These are phyloP conservation scores for Epithemia pelagica DNA, from an alignment of 108 stramenopile genomes.

Conservation along the genomic window DNA sequence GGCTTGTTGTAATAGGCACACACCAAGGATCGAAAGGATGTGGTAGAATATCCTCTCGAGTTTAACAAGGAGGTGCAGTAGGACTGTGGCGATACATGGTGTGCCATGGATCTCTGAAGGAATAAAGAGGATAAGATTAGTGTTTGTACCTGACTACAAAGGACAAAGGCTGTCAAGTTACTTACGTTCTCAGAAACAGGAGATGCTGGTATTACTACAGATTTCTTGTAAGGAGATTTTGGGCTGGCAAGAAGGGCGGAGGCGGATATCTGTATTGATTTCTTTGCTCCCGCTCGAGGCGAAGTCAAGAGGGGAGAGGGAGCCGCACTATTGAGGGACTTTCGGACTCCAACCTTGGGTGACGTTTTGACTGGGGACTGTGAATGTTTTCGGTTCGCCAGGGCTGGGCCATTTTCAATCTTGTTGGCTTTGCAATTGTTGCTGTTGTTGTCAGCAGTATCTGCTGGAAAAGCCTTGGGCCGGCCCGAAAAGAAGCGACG, in stretches of 20 bases:
- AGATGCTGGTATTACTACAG: too few species aligned
- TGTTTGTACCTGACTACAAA: neutral
- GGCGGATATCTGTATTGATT: neutral
- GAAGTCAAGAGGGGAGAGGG: neutral
- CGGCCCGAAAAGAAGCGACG: constrained; percentile 11
- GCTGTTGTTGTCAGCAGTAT: neutral
- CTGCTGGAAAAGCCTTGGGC: neutral
- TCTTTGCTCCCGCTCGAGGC: neutral
- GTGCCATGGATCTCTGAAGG: neutral
- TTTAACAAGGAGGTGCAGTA: constrained; percentile 41
- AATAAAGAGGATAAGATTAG: neutral
- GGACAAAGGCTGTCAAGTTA: too few species aligned
- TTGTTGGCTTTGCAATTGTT: neutral
- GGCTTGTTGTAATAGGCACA: constrained; percentile 67
- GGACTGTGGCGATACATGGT: constrained; percentile 44
- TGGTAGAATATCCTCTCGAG: constrained; percentile 62
- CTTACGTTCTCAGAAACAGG: too few species aligned
- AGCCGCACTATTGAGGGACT: too few species aligned
- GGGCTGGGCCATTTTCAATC: too few species aligned
- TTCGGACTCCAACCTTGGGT: too few species aligned
- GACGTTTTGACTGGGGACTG: too few species aligned
- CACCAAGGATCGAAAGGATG: constrained; percentile 42
- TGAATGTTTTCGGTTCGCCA: too few species aligned
- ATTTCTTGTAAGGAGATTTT: too few species aligned
- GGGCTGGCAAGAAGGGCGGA: too few species aligned